A percentile compares a stretch with the other conserved stretches of the same genome.
Evolutionary conservation across 176 grass and related monocot species (phyloP).

Genomic region (Pontederia crassipes): DNA sequence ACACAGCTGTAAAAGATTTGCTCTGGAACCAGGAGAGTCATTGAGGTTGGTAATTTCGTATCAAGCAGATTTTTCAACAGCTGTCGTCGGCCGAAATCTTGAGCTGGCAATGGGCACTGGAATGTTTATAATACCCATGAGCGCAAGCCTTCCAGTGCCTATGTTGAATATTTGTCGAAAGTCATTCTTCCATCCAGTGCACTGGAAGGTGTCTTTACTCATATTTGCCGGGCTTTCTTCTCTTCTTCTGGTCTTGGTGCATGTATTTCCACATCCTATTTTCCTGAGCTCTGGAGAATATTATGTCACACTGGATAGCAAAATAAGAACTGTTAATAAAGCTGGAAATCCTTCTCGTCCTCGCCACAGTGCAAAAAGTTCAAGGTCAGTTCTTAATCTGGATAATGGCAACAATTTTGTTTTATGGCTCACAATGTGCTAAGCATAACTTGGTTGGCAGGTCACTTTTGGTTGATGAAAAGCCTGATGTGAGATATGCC

Average conservation of each 20-base stretch:
- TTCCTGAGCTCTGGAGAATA: constrained; percentile 25
- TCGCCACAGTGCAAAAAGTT: constrained; percentile 42
- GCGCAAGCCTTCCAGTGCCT: constrained; percentile 46
- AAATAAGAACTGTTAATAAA: constrained; percentile 24
- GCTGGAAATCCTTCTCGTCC: constrained; percentile 39
- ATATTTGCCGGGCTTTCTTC: constrained; percentile 33
- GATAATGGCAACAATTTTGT: not conserved
- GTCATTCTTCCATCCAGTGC: constrained; percentile 32
- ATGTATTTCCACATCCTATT: constrained; percentile 27
- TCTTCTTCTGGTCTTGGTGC: constrained; percentile 47
- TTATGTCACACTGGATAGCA: constrained; percentile 40
- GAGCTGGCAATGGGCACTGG: constrained; percentile 65
- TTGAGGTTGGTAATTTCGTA: constrained; percentile 58
- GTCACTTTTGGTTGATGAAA: constrained; percentile 44
- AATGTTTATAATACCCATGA: constrained; percentile 82
- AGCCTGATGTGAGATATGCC: constrained; percentile 24
- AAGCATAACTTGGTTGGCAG: constrained; percentile 40
- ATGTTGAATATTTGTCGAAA: constrained; percentile 71
- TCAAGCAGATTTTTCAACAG: constrained; percentile 52
- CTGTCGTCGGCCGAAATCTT: constrained; percentile 73
- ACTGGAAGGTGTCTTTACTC: constrained; percentile 47
- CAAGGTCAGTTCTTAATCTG: constrained; percentile 41
- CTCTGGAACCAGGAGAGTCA: constrained; percentile 67
- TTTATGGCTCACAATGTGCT: not conserved
- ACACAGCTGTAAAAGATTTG: constrained; percentile 62